Conservation (phyloP, 345 rosid species). For the rapeseed (Brassica napus) region DNA sequence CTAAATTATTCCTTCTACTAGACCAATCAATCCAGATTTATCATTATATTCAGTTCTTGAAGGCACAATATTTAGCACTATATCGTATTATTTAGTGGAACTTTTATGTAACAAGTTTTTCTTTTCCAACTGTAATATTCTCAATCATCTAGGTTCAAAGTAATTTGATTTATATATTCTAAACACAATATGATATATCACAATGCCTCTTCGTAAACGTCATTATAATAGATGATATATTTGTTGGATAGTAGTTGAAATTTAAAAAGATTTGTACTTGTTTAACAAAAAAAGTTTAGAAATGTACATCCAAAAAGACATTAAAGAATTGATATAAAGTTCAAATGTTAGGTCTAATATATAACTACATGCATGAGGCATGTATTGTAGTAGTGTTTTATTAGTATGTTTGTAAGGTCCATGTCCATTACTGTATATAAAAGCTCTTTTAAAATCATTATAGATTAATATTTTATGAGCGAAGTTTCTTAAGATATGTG, state of each 20-base stretch:
- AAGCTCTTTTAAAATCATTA: neutral
- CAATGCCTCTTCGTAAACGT: slow-evolving; percentile 2
- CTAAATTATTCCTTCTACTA: neutral
- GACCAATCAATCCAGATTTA: neutral
- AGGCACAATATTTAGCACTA: neutral
- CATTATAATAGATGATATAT: slow-evolving; percentile 17
- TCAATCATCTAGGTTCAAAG: neutral
- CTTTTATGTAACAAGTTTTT: neutral
- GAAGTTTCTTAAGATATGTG: slow-evolving; percentile 36
- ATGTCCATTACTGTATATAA: neutral
- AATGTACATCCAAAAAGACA: neutral
- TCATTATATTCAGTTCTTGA: neutral
- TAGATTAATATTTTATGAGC: slow-evolving; percentile 21
- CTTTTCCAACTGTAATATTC: neutral
- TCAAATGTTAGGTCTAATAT: slow-evolving; percentile 24
- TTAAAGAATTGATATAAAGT: neutral
- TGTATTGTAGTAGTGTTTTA: slow-evolving; percentile 3
- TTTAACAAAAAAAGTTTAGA: neutral
- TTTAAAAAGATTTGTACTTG: neutral
- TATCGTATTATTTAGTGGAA: neutral
- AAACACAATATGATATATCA: slow-evolving; percentile 6
- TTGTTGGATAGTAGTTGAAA: slow-evolving; percentile 15
- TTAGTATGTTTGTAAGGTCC: slow-evolving; percentile 22
- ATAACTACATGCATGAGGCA: too few species aligned
- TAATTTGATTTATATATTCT: neutral